A percentile compares a stretch with the other conserved stretches of the same genome.
Evolutionary conservation across 2,329 filamentous ascomycete species (phyloP).

Genomic region (Chaetomium globosum): DNA sequence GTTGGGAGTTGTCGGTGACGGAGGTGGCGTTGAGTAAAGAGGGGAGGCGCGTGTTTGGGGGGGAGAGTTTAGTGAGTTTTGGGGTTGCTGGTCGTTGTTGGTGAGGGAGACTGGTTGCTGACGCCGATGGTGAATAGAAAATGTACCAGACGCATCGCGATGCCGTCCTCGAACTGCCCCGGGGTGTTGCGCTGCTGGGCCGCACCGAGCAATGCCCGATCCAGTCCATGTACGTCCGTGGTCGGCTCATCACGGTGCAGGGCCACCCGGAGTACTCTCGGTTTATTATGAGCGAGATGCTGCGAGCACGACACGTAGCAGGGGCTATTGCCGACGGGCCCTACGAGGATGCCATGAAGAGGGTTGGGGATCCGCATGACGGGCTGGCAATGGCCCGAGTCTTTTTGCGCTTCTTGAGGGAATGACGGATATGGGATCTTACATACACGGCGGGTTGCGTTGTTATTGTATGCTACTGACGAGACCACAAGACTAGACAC

Average conservation of each 20-base stretch:
- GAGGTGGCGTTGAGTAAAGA: background rate
- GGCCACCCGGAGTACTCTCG: constrained; percentile 3
- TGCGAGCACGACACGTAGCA: background rate
- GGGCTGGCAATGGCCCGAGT: background rate
- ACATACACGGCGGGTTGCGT: too few relatives aligned
- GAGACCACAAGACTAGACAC: too few relatives aligned
- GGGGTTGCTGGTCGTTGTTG: background rate
- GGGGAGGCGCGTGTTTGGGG: constrained; percentile 4
- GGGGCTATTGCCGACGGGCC: background rate
- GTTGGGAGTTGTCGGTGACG: constrained; percentile 5
- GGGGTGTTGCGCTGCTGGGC: background rate
- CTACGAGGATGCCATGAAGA: constrained; percentile 7
- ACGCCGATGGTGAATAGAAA: background rate
- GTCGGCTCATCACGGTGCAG: constrained; percentile 5
- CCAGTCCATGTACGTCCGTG: constrained; percentile 1
- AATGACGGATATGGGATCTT: background rate
- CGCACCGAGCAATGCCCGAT: background rate
- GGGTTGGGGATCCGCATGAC: background rate
- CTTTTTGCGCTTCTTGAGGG: constrained; percentile 9
- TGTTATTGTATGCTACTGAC: too few relatives aligned
- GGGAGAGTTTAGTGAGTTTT: background rate
- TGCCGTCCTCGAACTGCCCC: background rate
- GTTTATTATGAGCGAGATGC: constrained; percentile 4
- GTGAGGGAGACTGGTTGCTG: background rate
- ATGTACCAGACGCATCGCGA: constrained; percentile 9